These are phyloP conservation scores for Chrysosporium queenslandicum DNA, from an alignment of 2,329 filamentous ascomycete species.

Conservation along the genomic window DNA sequence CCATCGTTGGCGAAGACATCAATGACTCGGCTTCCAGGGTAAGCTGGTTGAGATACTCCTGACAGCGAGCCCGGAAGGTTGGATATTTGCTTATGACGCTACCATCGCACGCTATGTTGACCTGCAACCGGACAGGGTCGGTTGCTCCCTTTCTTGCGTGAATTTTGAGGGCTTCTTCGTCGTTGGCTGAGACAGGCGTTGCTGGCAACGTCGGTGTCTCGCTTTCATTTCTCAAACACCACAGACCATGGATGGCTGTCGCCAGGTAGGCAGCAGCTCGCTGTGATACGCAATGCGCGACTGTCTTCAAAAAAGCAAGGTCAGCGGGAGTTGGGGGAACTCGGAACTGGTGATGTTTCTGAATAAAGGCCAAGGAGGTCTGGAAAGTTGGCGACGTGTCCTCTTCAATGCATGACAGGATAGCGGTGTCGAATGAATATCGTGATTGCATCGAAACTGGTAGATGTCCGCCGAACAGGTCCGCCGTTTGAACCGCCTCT, in stretches of 20 bases:
- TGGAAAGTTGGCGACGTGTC: slow-evolving; percentile 33
- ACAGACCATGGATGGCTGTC: slow-evolving; percentile 53
- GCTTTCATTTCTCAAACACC: slow-evolving; percentile 44
- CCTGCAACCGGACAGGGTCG: slow-evolving; percentile 19
- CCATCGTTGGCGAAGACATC: not conserved
- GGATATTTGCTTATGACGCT: slow-evolving; percentile 45
- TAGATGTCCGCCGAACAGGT: slow-evolving; percentile 48
- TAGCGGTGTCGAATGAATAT: slow-evolving; percentile 51
- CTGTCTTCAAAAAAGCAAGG: slow-evolving; percentile 45
- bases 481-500: slow-evolving; percentile 48
- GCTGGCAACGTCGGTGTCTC: slow-evolving; percentile 27
- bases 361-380: slow-evolving; percentile 38
- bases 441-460: slow-evolving; percentile 46
- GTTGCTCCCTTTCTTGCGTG: not conserved
- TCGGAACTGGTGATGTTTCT: slow-evolving; percentile 43
- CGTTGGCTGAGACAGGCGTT: slow-evolving; percentile 17
- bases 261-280: slow-evolving; percentile 55
- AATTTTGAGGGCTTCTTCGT: slow-evolving; percentile 18
- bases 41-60: slow-evolving; percentile 36
- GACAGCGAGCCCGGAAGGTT: slow-evolving; percentile 37
- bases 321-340: slow-evolving; percentile 41
- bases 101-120: slow-evolving; percentile 44
- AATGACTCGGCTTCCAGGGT: slow-evolving; percentile 22
- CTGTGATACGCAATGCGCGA: slow-evolving; percentile 46
- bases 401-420: slow-evolving; percentile 48